Evolutionary conservation across 805 yeast genomes (phyloP), one percentile per base, ranked within the genome.

Genomic region (Nakazawaea wyomingensis): DNA sequence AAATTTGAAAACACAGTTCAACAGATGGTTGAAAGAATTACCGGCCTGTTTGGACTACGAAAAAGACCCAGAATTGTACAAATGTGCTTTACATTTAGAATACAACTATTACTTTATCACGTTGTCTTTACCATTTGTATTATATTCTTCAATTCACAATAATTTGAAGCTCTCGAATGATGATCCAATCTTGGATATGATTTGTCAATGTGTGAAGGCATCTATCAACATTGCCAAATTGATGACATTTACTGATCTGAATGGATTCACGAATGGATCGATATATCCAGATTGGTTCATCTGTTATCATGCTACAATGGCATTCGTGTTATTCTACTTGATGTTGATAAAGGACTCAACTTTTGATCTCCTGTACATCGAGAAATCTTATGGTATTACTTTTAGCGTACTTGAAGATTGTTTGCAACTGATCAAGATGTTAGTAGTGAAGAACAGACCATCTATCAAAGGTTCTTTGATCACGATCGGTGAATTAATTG

Each of bases 231-330:
- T 46, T 22, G 41, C 47, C n/a, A 24, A 45, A 8, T 24, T 51
- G 13, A n/a, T 42, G 16, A 21, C 26, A 18, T 40, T 41, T 42
- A 32, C 41, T 13, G 37, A 41, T 22, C 33, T 18, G 13, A 28
- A 29, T 21, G 49, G 44, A 2, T 24, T 39, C n/a, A 44, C 49
- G 36, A 49, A 45, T 46, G 54, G 54, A 6, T 46, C 48, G 11
- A 19, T 52, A 11, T 36, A 41, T 21, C 26, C 34, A 7, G 55
- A 52, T 31, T 21, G 49, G 11, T 49, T 52, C 43, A 34, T 35
- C 26, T 42, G 39, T 26, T 52, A 52, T 42, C 48, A 47, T 34
- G 50, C 50, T 4, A 17, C 37, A 7, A 47, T 52, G 52, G 48
- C 41, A 1, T 39, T 52, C 28, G 43, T 50, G 8, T 16, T 46